A percentile compares a stretch with the other conserved stretches of the same genome.
phyloP scores from a whole-genome alignment of 768 basidiomycete genomes.

The Xerocomellus chrysenteron region DNA sequence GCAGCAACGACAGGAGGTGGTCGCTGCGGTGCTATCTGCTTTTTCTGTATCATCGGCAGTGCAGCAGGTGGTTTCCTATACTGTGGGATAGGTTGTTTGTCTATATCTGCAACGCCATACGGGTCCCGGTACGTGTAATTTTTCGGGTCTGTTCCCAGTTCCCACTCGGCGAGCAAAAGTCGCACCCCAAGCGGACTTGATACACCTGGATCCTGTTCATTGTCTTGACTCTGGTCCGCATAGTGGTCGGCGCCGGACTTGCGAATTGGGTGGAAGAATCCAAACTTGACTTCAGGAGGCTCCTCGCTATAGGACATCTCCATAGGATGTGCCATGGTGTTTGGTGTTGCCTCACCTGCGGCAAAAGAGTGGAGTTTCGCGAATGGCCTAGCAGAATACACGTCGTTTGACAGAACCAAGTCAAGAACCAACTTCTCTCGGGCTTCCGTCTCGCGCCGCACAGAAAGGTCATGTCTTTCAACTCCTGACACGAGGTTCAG shows the following conservation, averaged over 20 bases:
- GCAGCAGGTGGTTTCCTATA: slow-evolving; percentile 10
- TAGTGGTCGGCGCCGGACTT: slow-evolving; percentile 31
- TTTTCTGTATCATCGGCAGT: slow-evolving; percentile 20
- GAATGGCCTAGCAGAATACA: slow-evolving; percentile 52
- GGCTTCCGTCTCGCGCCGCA: slow-evolving; percentile 51
- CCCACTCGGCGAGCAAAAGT: slow-evolving; percentile 69
- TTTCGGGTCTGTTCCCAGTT: slow-evolving; percentile 49
- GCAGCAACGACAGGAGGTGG: slow-evolving; percentile 42
- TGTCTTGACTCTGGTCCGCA: slow-evolving; percentile 22
- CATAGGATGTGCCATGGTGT: slow-evolving; percentile 22
- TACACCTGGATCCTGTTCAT: slow-evolving; percentile 19
- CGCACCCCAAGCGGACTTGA: slow-evolving; percentile 53
- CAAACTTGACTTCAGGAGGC: slow-evolving; percentile 59
- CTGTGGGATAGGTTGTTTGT: slow-evolving; percentile 10
- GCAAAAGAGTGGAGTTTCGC: slow-evolving; percentile 16
- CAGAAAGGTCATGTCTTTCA: slow-evolving; percentile 39
- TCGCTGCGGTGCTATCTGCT: slow-evolving; percentile 24
- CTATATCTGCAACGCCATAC: slow-evolving; percentile 41
- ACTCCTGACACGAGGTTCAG: slow-evolving; percentile 44
- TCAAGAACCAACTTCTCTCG: slow-evolving; percentile 64
- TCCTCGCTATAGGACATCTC: slow-evolving; percentile 52
- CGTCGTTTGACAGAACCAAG: slow-evolving; percentile 54
- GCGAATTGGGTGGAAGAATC: slow-evolving; percentile 54
- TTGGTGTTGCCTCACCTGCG: slow-evolving; percentile 6
- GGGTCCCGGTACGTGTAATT: slow-evolving; percentile 55